A percentile compares a stretch with the other conserved stretches of the same genome.
Evolutionary conservation across 805 yeast genomes (phyloP).

Genomic region (Metschnikowia vanudenii): DNA sequence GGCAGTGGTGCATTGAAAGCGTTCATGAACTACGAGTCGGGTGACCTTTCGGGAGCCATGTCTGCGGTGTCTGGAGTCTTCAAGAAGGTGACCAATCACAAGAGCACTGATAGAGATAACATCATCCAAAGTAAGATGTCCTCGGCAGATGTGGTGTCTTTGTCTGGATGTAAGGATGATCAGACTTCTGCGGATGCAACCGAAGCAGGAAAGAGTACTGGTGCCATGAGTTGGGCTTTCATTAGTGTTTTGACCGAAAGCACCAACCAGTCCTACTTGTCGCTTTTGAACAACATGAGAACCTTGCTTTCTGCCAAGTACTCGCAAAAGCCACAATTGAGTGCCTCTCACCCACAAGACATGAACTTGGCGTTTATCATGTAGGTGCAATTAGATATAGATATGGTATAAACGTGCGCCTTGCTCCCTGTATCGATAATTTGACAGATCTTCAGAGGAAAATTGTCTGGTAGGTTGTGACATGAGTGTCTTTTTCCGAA

Average conservation of each 20-base stretch:
- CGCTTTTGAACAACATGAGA: conserved; percentile 71
- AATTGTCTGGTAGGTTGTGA: too few species aligned
- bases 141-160: conserved; percentile 72
- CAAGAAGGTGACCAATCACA: conserved; percentile 28
- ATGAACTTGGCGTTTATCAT: conserved; percentile 39
- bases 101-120: conserved; percentile 24
- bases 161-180: conserved; percentile 80
- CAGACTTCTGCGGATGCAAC: conserved; percentile 80
- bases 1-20: conserved; percentile 57
- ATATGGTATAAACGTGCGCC: too few species aligned
- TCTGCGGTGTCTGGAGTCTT: conserved; percentile 34
- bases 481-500: too few species aligned
- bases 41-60: conserved; percentile 40
- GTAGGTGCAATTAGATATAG: neutral
- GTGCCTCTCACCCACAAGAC: conserved; percentile 81
- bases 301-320: conserved; percentile 59
- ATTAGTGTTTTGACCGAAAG: conserved; percentile 57
- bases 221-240: conserved; percentile 85
- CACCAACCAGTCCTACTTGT: conserved; percentile 65
- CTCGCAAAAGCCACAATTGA: conserved; percentile 80
- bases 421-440: too few species aligned
- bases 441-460: too few species aligned
- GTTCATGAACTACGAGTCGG: conserved; percentile 23
- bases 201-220: conserved; percentile 69
- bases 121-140: conserved; percentile 57